Conservation (phyloP, 441 rosid genomes). For the Pelargonium cotyledonis region DNA sequence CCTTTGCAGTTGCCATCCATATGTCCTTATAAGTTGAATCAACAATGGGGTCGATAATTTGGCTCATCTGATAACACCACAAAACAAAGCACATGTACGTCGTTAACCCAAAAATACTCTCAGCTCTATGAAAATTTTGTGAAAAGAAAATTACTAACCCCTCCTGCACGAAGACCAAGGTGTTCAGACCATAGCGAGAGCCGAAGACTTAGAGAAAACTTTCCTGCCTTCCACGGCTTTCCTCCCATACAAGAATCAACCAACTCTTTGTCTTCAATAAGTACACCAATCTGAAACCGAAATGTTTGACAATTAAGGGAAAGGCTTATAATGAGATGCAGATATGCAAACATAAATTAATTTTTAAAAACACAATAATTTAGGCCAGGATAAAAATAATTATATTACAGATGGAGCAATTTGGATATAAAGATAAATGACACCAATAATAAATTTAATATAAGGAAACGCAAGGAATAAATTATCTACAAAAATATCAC, state of each 20-base stretch:
- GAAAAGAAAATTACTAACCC: conserved; percentile 41
- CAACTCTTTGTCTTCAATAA: conserved; percentile 82
- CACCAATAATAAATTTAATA: no score
- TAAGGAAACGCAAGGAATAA: no score
- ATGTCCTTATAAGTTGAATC: conserved; percentile 81
- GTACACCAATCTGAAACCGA: conserved; percentile 63
- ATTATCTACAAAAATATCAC: no score
- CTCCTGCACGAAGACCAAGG: conserved; percentile 72
- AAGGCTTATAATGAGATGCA: no score
- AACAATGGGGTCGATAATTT: conserved; percentile 68
- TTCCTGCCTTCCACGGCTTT: conserved; percentile 92
- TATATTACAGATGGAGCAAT: no score
- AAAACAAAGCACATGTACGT: conserved; percentile 4
- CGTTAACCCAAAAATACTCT: not conserved
- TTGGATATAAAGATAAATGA: no score
- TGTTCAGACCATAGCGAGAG: conserved; percentile 94
- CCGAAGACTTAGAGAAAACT: conserved; percentile 71
- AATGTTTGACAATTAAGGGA: conserved; percentile 4
- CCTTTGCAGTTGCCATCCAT: conserved; percentile 91
- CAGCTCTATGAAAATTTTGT: not conserved
- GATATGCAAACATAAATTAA: no score
- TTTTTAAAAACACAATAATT: no score
- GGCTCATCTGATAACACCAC: conserved; percentile 40
- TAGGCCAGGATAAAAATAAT: no score
- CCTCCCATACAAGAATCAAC: conserved; percentile 90